phyloP scores from a whole-genome alignment of 176 grass and related monocot species.

The Oryza punctata region DNA sequence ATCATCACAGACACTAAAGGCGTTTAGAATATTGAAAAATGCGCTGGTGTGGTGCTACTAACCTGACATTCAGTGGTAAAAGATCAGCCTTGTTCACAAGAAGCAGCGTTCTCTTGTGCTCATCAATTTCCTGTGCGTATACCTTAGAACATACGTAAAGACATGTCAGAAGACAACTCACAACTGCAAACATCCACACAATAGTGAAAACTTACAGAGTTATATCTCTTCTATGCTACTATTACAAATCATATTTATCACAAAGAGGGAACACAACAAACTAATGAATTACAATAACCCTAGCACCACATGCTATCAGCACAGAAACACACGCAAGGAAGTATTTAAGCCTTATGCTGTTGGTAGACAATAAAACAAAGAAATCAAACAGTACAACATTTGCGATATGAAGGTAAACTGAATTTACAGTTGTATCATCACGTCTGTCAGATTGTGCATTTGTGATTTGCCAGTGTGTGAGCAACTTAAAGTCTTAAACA shows the following conservation, averaged over 20 bases:
- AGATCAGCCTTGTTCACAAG: slow-evolving; percentile 92
- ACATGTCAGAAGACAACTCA: background rate
- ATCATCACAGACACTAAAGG: background rate
- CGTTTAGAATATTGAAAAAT: background rate
- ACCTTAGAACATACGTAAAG: slow-evolving; percentile 40
- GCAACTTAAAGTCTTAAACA: background rate
- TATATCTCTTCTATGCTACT: background rate
- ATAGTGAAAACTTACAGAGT: background rate
- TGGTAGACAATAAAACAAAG: background rate
- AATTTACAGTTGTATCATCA: background rate
- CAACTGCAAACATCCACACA: slow-evolving; percentile 4
- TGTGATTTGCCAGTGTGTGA: background rate
- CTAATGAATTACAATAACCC: background rate
- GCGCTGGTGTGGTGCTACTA: background rate
- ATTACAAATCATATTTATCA: slow-evolving; percentile 9
- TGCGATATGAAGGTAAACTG: background rate
- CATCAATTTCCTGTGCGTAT: slow-evolving; percentile 71
- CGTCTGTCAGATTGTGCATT: background rate
- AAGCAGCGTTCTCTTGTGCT: slow-evolving; percentile 73
- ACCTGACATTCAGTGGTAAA: slow-evolving; percentile 66
- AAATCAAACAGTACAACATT: background rate
- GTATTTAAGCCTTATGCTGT: background rate
- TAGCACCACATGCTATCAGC: slow-evolving; percentile 1
- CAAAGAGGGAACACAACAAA: background rate
- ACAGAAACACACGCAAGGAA: background rate